Conservation (phyloP, 306 rosid species). For the Quercus dentata region DNA sequence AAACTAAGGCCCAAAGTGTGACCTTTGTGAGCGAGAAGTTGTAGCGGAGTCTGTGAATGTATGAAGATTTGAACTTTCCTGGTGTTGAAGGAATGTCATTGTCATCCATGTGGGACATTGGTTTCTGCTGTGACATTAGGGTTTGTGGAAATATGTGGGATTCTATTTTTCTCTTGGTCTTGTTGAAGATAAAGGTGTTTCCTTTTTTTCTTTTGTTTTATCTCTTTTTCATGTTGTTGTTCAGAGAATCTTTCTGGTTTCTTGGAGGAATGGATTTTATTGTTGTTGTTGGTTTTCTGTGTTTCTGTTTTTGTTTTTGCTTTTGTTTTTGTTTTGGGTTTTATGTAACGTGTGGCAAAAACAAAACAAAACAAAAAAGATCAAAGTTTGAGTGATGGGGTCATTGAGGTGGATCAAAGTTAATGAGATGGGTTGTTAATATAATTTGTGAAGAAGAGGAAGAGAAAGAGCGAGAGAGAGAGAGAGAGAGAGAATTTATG, state of each 20-base stretch:
- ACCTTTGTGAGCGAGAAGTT: slow-evolving; percentile 76
- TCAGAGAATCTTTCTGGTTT: slow-evolving; percentile 65
- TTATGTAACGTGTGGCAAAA: not conserved
- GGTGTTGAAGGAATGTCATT: slow-evolving; percentile 85
- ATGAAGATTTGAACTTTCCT: slow-evolving; percentile 81
- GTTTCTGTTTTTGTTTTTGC: slow-evolving; percentile 1
- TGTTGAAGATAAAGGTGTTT: not conserved
- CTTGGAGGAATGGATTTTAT: slow-evolving; percentile 54
- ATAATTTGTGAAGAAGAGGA: not conserved
- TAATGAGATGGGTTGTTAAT: too few relatives aligned
- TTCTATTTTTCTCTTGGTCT: not conserved
- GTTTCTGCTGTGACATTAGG: slow-evolving; percentile 48
- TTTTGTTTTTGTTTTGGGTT: slow-evolving; percentile 35
- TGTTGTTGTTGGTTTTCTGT: slow-evolving; percentile 2
- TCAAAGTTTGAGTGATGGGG: slow-evolving; percentile 10
- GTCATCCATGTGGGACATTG: slow-evolving; percentile 74
- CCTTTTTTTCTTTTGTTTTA: slow-evolving; percentile 1
- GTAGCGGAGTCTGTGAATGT: slow-evolving; percentile 71
- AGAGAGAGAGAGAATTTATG: not conserved
- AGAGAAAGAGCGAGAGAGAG: not conserved
- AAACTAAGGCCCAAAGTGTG: slow-evolving; percentile 69
- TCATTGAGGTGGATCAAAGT: too few relatives aligned
- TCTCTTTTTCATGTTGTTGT: slow-evolving; percentile 13
- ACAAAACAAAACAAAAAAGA: not conserved
- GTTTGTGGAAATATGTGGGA: slow-evolving; percentile 17